Evolutionary conservation across 129 eudicot species (phyloP), one percentile per base, ranked within the genome.

Genomic region (Scalesia atractyloides): DNA sequence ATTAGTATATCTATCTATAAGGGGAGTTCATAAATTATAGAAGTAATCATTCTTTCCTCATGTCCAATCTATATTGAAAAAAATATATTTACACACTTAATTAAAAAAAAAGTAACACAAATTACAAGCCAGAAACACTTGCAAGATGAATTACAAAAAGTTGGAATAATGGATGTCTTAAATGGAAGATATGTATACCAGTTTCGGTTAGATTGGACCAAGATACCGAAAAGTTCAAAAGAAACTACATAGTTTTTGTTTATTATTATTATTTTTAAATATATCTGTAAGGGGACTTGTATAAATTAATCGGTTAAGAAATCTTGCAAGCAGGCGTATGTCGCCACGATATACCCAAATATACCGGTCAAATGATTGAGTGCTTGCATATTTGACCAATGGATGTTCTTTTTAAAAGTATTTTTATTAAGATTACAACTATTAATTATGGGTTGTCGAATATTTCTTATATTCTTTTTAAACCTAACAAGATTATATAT

Each of bases 281-380:
- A 56, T 19, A 19, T 58, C 64, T 3, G 26, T 24, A 58, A 58
- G 64, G 37, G 64, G 5, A 9, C 62, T 11, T 24, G 39, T 58
- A 22, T 24, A 58, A 58, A 11, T 24, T 24, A 58, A 8, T 4
- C 16, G 64, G 64, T 57, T 57, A 15, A 58, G 9, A 57, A 57
- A 58, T 58, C 36, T 48, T 69, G 8, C 58, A 51, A 72, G 66
- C 66, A 51, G 76, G 66, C 66, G 49, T 61, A 60, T 60, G 71
- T 77, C 47, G 63, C 18, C 76, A 77, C 6, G 70, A 70, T 69
- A 77, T 61, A 77, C 22, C 49, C 71, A 69, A 77, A 50, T 43
- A 69, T 78, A 63, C 73, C n/a, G 61, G 77, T 70, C 82, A 62
- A 70, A 70, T 78, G 82, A 78, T 78, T 78, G 77, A 70, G 58